These are phyloP conservation scores for Chalciporus chontae DNA, from an alignment of 768 basidiomycete species.

Conservation along the genomic window DNA sequence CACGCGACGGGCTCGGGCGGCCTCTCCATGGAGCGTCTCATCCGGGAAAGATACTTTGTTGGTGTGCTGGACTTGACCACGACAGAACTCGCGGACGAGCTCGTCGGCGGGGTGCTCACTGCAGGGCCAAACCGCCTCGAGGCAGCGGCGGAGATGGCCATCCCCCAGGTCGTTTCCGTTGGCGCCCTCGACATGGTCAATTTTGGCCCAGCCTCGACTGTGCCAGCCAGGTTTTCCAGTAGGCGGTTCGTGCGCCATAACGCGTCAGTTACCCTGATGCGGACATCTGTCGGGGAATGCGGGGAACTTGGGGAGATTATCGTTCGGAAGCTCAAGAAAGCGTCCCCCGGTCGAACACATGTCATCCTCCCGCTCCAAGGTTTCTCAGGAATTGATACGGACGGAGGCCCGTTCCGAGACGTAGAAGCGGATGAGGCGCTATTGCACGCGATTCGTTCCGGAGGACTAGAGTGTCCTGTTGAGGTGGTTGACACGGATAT, in stretches of 20 bases:
- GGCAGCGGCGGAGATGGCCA: constrained; percentile 15
- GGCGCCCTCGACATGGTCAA: constrained; percentile 35
- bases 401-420: constrained; percentile 24
- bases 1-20: constrained; percentile 31
- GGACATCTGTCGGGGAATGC: constrained; percentile 26
- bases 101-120: constrained; percentile 27
- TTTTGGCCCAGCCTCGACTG: constrained; percentile 28
- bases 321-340: constrained; percentile 16
- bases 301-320: constrained; percentile 19
- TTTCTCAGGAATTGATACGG: constrained; percentile 24
- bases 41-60: constrained; percentile 20
- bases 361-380: constrained; percentile 25
- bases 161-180: constrained; percentile 30
- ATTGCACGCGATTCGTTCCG: constrained; percentile 13
- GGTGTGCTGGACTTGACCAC: constrained; percentile 32
- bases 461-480: constrained; percentile 14
- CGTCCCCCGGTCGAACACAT: constrained; percentile 14
- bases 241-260: constrained; percentile 25
- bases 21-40: constrained; percentile 28
- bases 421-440: constrained; percentile 22
- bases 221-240: constrained; percentile 17
- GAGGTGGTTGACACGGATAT: constrained; percentile 25
- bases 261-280: constrained; percentile 28
- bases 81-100: constrained; percentile 32
- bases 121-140: constrained; percentile 28